Evolutionary conservation across 2,329 filamentous ascomycete species (phyloP).

Genomic region (Thielaviopsis musarum): DNA sequence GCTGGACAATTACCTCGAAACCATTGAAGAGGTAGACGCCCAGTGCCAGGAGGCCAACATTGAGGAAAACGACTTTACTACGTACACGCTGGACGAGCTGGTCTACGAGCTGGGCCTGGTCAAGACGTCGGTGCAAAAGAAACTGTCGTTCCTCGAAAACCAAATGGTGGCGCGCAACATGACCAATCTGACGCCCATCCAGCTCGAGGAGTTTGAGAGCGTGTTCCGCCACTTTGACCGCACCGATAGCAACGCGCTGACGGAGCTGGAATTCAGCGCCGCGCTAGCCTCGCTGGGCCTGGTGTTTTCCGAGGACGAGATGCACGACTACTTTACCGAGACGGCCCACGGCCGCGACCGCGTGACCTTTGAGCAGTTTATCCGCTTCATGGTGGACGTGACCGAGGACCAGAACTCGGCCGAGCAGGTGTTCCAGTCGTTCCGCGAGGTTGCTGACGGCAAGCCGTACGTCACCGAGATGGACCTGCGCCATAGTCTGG

Average conservation of each 20-base stretch:
- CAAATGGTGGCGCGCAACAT: slow-evolving; percentile 96
- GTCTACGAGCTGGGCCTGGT: slow-evolving; percentile 86
- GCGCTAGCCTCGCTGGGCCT: slow-evolving; percentile 87
- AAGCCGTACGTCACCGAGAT: slow-evolving; percentile 98
- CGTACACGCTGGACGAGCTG: slow-evolving; percentile 93
- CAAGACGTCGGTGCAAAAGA: slow-evolving; percentile 84
- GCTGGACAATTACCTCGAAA: slow-evolving; percentile 77
- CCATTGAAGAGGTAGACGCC: slow-evolving; percentile 69
- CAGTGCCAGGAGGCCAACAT: slow-evolving; percentile 95
- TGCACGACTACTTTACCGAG: slow-evolving; percentile 86
- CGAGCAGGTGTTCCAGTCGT: slow-evolving; percentile 95
- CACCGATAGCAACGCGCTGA: slow-evolving; percentile 74
- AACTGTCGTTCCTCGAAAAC: slow-evolving; percentile 91
- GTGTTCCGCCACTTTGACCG: slow-evolving; percentile 97
- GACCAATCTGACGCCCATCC: slow-evolving; percentile 96
- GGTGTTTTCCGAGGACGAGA: slow-evolving; percentile 94
- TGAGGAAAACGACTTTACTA: slow-evolving; percentile 99
- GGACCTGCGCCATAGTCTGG: slow-evolving; percentile 83
- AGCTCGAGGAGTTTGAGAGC: slow-evolving; percentile 95
- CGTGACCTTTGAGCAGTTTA: slow-evolving; percentile 97
- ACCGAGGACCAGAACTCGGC: slow-evolving; percentile 98
- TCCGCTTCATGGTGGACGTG: slow-evolving; percentile 97
- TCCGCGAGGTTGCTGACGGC: slow-evolving; percentile 91
- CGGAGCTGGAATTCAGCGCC: slow-evolving; percentile 90
- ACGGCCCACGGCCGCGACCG: slow-evolving; percentile 64